Evolutionary conservation across 2,329 filamentous ascomycete genomes (phyloP).

Genomic region (Spiromastix sp.): DNA sequence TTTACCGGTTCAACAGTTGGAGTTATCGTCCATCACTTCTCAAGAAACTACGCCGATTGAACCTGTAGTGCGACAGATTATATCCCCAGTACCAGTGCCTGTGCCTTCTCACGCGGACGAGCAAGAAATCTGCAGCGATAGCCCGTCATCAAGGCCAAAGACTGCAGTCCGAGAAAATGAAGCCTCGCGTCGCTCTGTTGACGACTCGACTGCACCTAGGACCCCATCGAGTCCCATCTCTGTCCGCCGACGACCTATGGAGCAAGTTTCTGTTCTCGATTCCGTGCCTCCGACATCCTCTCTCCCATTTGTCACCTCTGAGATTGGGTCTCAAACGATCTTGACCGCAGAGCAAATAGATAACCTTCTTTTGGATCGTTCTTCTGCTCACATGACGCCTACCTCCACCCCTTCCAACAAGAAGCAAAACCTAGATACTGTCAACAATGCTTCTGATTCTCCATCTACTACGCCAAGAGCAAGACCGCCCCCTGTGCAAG

Average conservation of each 20-base stretch:
- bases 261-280: slow-evolving; percentile 2
- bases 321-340: slow-evolving; percentile 71
- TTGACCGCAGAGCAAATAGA: slow-evolving; percentile 78
- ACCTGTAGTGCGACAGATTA: not conserved
- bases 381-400: slow-evolving; percentile 22
- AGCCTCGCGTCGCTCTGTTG: slow-evolving; percentile 7
- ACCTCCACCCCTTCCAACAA: slow-evolving; percentile 11
- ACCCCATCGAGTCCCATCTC: not conserved
- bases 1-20: no score
- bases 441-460: slow-evolving; percentile 17
- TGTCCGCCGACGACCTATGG: not conserved
- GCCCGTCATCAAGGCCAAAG: slow-evolving; percentile 9
- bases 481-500: slow-evolving; percentile 21
- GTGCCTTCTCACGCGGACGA: no score
- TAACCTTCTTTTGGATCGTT: slow-evolving; percentile 53
- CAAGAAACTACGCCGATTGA: not conserved
- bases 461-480: slow-evolving; percentile 29
- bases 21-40: not conserved
- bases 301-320: slow-evolving; percentile 41
- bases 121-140: no score
- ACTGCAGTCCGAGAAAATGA: slow-evolving; percentile 13
- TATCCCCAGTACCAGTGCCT: no score
- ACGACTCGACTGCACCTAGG: not conserved
- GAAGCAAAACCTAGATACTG: slow-evolving; percentile 7
- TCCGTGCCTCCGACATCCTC: not conserved